Percentiles rank a stretch among this genome's conserved stretches.
phyloP scores from a whole-genome alignment of 202 grass and related monocot genomes.

The Hordeum pubiflorum region DNA sequence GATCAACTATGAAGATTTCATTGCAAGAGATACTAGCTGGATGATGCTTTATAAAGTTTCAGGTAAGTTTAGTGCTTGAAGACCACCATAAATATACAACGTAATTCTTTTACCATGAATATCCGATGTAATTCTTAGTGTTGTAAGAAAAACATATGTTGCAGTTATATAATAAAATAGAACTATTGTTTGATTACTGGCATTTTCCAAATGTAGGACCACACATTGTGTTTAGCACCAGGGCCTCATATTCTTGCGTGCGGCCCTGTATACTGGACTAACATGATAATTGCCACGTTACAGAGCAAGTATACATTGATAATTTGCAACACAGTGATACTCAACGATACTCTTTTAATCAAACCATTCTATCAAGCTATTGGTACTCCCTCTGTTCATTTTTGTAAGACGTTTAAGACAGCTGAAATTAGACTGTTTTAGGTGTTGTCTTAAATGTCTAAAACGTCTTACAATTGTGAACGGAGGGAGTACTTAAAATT shows the following conservation, averaged over 20 bases:
- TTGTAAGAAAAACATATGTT: neutral
- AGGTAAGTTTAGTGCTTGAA: neutral
- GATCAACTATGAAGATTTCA: neutral
- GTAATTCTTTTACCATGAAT: neutral
- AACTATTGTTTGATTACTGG: neutral
- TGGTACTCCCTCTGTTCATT: neutral
- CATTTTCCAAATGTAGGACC: neutral
- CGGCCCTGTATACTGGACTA: neutral
- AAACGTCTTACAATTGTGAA: too few relatives aligned
- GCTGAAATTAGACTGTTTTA: too few relatives aligned
- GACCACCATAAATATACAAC: neutral
- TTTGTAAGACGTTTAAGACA: too few relatives aligned
- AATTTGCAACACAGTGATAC: neutral
- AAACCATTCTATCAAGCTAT: neutral
- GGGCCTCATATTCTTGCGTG: neutral
- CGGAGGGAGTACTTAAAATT: neutral
- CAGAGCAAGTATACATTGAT: neutral
- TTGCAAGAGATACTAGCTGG: neutral
- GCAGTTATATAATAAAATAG: neutral
- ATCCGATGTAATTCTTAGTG: neutral
- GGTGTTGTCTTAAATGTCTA: too few relatives aligned
- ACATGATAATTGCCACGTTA: conserved; percentile 3
- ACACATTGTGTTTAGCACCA: neutral
- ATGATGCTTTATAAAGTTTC: neutral
- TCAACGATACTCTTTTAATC: neutral